Conservation (phyloP, 176 grass and related monocot species). For the Miscanthus lutarioriparius region DNA sequence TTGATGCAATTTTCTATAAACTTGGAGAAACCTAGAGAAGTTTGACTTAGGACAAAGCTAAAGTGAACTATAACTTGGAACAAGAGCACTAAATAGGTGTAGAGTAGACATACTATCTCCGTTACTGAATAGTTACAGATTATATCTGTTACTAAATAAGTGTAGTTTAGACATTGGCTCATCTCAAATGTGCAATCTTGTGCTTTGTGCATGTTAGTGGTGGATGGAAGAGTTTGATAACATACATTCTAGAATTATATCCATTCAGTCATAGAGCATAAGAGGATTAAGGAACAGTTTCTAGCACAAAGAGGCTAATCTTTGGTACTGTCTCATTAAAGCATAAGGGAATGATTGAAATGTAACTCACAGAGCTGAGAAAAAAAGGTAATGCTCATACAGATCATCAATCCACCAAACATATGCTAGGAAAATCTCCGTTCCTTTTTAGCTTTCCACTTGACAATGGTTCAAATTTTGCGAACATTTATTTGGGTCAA, state of each 20-base stretch:
- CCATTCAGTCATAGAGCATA: not conserved
- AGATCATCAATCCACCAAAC: not conserved
- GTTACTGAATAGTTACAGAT: not conserved
- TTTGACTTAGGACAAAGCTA: not conserved
- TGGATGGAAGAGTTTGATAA: not conserved
- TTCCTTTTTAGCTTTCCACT: not conserved
- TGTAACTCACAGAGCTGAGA: not conserved
- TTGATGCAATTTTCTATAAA: not conserved
- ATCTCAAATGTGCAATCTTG: not conserved
- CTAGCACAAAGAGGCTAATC: constrained; percentile 13
- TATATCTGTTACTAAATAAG: not conserved
- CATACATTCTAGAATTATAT: not conserved
- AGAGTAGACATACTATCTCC: no score
- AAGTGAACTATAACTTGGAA: not conserved
- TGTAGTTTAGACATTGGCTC: not conserved
- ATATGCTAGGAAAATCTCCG: not conserved
- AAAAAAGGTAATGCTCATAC: not conserved
- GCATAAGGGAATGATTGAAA: constrained; percentile 1
- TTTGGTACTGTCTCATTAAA: not conserved
- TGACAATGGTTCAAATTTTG: no score
- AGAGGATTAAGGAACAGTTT: not conserved
- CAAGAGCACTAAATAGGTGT: not conserved
- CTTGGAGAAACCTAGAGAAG: not conserved
- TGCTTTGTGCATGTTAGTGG: constrained; percentile 8
- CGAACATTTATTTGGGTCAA: no score